Base-by-base conservation (phyloP, 306 rosid species). In the Sechiopsis laciniata region DNA sequence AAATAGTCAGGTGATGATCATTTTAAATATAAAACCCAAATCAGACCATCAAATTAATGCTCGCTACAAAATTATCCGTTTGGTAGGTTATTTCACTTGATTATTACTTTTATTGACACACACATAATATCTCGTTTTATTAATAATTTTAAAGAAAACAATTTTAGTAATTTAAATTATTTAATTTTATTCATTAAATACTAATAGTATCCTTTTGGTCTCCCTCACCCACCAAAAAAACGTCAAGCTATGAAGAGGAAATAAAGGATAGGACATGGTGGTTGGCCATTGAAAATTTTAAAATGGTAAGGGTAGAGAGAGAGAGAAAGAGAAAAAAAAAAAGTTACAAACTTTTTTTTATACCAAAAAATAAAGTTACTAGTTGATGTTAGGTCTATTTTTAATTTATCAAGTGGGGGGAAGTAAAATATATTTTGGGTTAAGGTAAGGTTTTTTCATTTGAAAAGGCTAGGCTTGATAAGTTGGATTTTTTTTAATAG, bases 61-160 rank as follows among this genome's bases (percentile, higher is more conserved):
- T 37, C 54, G 19, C 53, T 65, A 65, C 26, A 10, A 65, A 65
- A 35, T 10, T 64, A 51, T 65, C 9, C n/a, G 13, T 17, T 37
- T 65, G 53, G 71, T 65, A 10, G 54, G 54, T 42, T 20, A 42
- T 10, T 40, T 13, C 54, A 42, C 71, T 65, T 42, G 10, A 65
- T 65, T 65, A 19, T 65, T 65, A 40, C 71, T 42, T 65, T 40
- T 65, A 40, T 65, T 65, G 53, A 14, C 21, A 29, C 68, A 29
- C n/a, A 3, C 67, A 62, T 32, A 15, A 62, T 32, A 15, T 32
- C 13, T 62, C 22, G 3, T 62, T 32, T 16, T 7, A 40, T 40
- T 40, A 5, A 40, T 40, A 40, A 14, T 13, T 26, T 16, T 35
- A 26, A 35, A 37, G 46, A 64, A n/a, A 63, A n/a, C 0, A 6